Percentiles rank a stretch among this genome's conserved stretches.
Conservation (phyloP, 805 yeast genomes). For the Saturnispora kantuleensis region DNA sequence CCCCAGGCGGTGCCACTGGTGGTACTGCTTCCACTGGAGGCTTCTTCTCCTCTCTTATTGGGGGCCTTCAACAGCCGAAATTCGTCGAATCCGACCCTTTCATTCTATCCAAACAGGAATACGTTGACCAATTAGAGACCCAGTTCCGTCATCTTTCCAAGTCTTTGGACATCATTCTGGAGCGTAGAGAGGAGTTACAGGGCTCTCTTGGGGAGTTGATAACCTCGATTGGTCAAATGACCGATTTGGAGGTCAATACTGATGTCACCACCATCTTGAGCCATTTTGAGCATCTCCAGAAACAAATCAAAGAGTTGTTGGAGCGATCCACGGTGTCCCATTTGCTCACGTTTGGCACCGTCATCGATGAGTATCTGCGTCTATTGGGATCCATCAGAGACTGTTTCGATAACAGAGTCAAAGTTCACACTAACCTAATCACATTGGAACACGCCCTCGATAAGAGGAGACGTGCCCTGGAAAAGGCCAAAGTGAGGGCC, state of each 20-base stretch:
- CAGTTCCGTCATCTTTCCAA: conserved; percentile 61
- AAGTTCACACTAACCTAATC: conserved; percentile 36
- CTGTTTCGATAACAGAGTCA: conserved; percentile 66
- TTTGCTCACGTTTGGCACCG: conserved; percentile 73
- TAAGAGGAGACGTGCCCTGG: conserved; percentile 37
- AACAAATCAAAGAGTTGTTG: conserved; percentile 58
- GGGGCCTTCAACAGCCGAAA: conserved; percentile 49
- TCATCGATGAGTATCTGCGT: conserved; percentile 80
- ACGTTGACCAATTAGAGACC: conserved; percentile 60
- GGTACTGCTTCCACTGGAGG: conserved; percentile 30
- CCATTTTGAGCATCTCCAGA: conserved; percentile 65
- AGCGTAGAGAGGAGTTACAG: conserved; percentile 68
- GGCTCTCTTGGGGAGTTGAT: conserved; percentile 58
- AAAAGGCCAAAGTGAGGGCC: conserved; percentile 34
- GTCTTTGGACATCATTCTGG: conserved; percentile 63
- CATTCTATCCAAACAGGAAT: conserved; percentile 58
- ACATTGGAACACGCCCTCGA: conserved; percentile 33
- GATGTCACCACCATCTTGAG: conserved; percentile 51
- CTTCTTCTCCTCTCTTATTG: conserved; percentile 57
- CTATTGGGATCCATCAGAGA: conserved; percentile 64
- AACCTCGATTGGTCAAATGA: conserved; percentile 43
- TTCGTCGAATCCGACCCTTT: conserved; percentile 70
- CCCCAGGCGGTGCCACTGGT: conserved; percentile 11
- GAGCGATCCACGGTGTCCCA: conserved; percentile 79
- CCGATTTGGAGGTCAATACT: conserved; percentile 66